Evolutionary conservation across 768 basidiomycete genomes (phyloP).

Genomic region (Serpula lacrymans): DNA sequence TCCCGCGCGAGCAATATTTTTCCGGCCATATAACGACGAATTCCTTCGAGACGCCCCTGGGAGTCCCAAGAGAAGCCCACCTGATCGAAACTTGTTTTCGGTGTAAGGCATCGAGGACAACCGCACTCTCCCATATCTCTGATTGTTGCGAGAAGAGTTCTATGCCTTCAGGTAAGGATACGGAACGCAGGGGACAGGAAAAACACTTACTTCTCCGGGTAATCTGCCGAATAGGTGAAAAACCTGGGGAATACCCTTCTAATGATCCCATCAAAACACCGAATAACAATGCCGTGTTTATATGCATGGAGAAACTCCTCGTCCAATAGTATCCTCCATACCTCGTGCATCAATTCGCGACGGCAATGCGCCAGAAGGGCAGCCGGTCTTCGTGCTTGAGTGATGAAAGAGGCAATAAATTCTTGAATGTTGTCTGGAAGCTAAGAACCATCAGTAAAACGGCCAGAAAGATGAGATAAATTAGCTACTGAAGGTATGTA

Average conservation of each 20-base stretch:
- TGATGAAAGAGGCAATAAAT: neutral
- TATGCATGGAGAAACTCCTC: slow-evolving; percentile 15
- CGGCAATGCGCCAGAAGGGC: slow-evolving; percentile 6
- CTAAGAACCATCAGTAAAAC: neutral
- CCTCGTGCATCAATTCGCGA: slow-evolving; percentile 14
- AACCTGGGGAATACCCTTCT: slow-evolving; percentile 14
- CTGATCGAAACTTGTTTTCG: too few species aligned
- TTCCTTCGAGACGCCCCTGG: too few species aligned
- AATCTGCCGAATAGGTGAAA: slow-evolving; percentile 18
- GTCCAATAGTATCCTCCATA: slow-evolving; percentile 11
- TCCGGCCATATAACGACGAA: too few species aligned
- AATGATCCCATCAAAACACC: slow-evolving; percentile 10
- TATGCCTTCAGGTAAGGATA: neutral
- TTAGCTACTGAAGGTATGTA: slow-evolving; percentile 13
- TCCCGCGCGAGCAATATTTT: neutral
- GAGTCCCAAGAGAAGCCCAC: too few species aligned
- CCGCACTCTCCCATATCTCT: slow-evolving; percentile 7
- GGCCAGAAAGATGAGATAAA: slow-evolving; percentile 4
- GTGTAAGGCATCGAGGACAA: slow-evolving; percentile 14
- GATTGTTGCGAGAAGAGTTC: slow-evolving; percentile 12
- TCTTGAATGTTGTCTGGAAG: neutral
- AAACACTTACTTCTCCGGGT: slow-evolving; percentile 18
- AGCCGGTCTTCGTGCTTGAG: neutral
- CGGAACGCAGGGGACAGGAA: too few species aligned
- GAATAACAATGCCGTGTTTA: slow-evolving; percentile 13